Evolutionary conservation across 2,329 filamentous ascomycete genomes (phyloP).

Genomic region (Botrytis fragariae): DNA sequence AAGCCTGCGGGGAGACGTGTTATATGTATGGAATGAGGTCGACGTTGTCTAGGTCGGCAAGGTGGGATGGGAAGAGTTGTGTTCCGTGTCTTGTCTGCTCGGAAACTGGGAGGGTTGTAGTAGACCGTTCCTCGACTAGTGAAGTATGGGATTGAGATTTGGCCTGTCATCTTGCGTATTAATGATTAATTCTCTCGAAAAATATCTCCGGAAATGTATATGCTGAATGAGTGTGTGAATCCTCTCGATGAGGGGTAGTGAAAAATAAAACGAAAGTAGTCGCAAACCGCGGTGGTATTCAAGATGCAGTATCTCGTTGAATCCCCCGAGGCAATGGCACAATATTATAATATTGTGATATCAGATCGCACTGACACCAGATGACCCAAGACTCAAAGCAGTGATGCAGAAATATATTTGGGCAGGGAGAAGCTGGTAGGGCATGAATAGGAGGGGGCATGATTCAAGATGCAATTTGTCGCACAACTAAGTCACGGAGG

Average conservation of each 20-base stretch:
- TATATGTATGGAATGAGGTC: constrained; percentile 57
- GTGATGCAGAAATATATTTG: constrained; percentile 18
- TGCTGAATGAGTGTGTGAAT: constrained; percentile 17
- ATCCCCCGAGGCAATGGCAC: constrained; percentile 13
- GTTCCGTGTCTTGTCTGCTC: constrained; percentile 23
- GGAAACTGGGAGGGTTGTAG: constrained; percentile 30
- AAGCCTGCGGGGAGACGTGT: constrained; percentile 47
- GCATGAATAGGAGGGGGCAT: constrained; percentile 14
- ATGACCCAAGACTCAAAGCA: constrained; percentile 19
- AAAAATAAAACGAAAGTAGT: constrained; percentile 8
- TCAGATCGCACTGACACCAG: constrained; percentile 17
- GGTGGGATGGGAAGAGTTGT: constrained; percentile 41
- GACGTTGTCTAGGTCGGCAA: constrained; percentile 50
- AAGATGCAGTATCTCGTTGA: not conserved
- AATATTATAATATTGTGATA: constrained; percentile 14
- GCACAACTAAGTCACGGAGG: constrained; percentile 7
- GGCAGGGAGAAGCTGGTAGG: constrained; percentile 20
- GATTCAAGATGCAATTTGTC: constrained; percentile 10
- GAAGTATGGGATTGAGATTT: constrained; percentile 28
- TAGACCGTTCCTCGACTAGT: constrained; percentile 33
- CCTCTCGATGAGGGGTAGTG: not conserved
- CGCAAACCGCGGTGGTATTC: not conserved
- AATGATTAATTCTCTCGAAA: constrained; percentile 22
- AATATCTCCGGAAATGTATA: not conserved
- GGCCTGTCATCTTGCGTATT: constrained; percentile 36